Evolutionary conservation across 345 rosid species (phyloP).

Genomic region (Heritiera littoralis): DNA sequence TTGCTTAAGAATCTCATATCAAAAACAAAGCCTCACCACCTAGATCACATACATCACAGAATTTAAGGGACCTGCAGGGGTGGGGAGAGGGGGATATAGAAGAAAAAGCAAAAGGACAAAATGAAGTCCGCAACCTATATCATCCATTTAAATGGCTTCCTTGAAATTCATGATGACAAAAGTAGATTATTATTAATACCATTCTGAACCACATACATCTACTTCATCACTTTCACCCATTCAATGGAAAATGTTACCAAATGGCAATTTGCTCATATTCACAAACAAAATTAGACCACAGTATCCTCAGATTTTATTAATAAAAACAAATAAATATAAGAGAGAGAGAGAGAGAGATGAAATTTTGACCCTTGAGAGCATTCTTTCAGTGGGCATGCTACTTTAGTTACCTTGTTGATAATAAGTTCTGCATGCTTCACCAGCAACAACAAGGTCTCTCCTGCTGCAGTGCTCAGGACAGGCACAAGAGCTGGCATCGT

Average conservation of each 20-base stretch:
- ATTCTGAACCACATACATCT: not conserved
- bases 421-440: constrained; percentile 92
- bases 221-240: constrained; percentile 4
- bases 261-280: not conserved
- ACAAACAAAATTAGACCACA: not conserved
- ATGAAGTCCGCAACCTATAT: not conserved
- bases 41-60: not conserved
- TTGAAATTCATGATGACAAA: not conserved
- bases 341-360: not conserved
- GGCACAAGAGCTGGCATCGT: constrained; percentile 95
- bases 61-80: not conserved
- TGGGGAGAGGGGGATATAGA: not conserved
- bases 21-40: not conserved
- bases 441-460: constrained; percentile 87
- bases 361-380: not conserved
- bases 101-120: not conserved
- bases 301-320: not conserved
- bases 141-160: not conserved
- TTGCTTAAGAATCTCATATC: not conserved
- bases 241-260: not conserved
- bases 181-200: not conserved
- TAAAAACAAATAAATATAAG: not conserved
- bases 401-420: constrained; percentile 65
- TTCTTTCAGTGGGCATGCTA: not conserved
- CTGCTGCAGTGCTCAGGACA: constrained; percentile 83